Evolutionary conservation across 805 yeast species (phyloP).

Genomic region (Suhomyces tanzawaensis): DNA sequence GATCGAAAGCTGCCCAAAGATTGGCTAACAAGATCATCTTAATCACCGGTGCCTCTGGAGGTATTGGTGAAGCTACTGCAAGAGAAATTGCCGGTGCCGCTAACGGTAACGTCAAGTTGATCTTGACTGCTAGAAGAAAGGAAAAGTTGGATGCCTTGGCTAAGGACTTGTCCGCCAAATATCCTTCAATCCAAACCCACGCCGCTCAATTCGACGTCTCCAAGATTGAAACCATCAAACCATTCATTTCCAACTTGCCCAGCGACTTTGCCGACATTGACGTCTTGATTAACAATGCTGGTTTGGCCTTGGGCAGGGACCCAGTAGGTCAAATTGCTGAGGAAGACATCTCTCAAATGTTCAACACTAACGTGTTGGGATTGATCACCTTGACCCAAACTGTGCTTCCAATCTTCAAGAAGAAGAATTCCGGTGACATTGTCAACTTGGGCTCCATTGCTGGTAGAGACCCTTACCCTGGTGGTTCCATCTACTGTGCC

Average conservation of each 20-base stretch:
- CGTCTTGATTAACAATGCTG: constrained; percentile 70
- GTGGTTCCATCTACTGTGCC: constrained; percentile 77
- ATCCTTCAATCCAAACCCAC: constrained; percentile 54
- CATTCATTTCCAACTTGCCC: constrained; percentile 56
- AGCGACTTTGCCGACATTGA: constrained; percentile 61
- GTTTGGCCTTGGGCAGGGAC: constrained; percentile 75
- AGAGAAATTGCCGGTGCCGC: constrained; percentile 77
- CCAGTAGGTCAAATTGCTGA: constrained; percentile 64
- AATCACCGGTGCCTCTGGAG: constrained; percentile 96
- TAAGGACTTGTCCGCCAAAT: constrained; percentile 44
- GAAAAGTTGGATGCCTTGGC: constrained; percentile 56
- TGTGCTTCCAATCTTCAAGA: constrained; percentile 66
- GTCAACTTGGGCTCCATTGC: constrained; percentile 77
- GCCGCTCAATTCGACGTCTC: constrained; percentile 51
- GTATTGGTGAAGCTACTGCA: constrained; percentile 93
- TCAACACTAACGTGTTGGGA: constrained; percentile 85
- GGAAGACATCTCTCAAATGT: constrained; percentile 71
- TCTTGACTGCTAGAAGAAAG: constrained; percentile 76
- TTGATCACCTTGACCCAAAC: constrained; percentile 81
- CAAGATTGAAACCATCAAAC: constrained; percentile 39
- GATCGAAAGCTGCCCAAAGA: constrained; percentile 73
- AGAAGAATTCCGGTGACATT: constrained; percentile 68
- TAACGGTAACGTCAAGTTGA: constrained; percentile 64
- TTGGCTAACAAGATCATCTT: constrained; percentile 75
- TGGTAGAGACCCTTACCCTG: constrained; percentile 76